phyloP scores from a whole-genome alignment of 768 basidiomycete species.

The Coprinopsis marcescibilis region DNA sequence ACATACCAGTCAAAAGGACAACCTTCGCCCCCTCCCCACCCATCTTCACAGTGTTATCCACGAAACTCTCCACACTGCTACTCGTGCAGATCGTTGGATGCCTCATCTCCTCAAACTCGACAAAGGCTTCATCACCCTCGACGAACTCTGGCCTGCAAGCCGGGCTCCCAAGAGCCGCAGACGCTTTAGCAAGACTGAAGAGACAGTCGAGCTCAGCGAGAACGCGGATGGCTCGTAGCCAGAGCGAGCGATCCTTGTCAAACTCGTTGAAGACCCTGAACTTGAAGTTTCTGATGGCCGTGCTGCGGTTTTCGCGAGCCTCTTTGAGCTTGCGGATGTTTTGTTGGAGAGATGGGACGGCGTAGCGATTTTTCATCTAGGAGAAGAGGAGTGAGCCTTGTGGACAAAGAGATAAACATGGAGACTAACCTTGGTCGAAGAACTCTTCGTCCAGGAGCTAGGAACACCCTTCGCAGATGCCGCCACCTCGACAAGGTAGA shows the following conservation, averaged over 20 bases:
- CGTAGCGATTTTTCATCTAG: slow-evolving; percentile 72
- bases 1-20: slow-evolving; percentile 78
- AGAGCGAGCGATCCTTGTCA: slow-evolving; percentile 70
- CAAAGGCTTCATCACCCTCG: slow-evolving; percentile 68
- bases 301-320: slow-evolving; percentile 81
- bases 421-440: slow-evolving; percentile 66
- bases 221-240: slow-evolving; percentile 79
- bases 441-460: slow-evolving; percentile 74
- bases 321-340: slow-evolving; percentile 85
- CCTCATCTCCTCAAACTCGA: slow-evolving; percentile 86
- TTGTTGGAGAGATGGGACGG: slow-evolving; percentile 63
- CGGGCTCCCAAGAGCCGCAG: slow-evolving; percentile 86
- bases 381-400: background rate
- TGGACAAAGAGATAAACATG: background rate
- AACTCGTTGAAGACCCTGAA: slow-evolving; percentile 75
- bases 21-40: slow-evolving; percentile 73
- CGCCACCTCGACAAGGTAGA: slow-evolving; percentile 86
- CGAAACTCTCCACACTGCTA: slow-evolving; percentile 64
- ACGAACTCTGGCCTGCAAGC: slow-evolving; percentile 88
- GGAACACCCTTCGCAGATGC: slow-evolving; percentile 59
- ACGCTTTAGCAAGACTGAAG: slow-evolving; percentile 85
- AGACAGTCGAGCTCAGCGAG: slow-evolving; percentile 96
- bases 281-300: slow-evolving; percentile 80
- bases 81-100: slow-evolving; percentile 82
- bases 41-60: slow-evolving; percentile 87